These are phyloP conservation scores for Diaporthe capsici DNA, from an alignment of 2,329 filamentous ascomycete genomes.

Conservation along the genomic window DNA sequence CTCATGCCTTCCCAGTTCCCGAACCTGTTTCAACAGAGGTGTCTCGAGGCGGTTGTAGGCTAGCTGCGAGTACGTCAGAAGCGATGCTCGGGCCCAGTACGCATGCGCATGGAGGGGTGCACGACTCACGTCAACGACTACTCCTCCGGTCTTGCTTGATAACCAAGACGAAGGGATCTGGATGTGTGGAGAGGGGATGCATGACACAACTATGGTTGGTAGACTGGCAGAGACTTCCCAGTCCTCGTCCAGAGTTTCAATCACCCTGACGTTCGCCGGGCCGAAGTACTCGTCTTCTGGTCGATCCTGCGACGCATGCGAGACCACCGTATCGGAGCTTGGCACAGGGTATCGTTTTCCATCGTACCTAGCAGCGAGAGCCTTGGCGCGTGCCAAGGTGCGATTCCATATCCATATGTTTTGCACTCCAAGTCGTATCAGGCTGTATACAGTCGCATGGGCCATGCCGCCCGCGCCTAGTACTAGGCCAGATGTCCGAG, in stretches of 20 bases:
- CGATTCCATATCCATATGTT: conserved; percentile 73
- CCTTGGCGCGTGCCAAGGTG: conserved; percentile 64
- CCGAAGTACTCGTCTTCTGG: not conserved
- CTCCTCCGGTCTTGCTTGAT: conserved; percentile 2
- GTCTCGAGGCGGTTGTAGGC: conserved; percentile 61
- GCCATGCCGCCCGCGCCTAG: conserved; percentile 60
- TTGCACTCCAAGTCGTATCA: conserved; percentile 71
- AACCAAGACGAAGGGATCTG: not conserved
- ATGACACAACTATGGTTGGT: conserved; percentile 20
- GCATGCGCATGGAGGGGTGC: no score
- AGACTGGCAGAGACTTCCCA: not conserved
- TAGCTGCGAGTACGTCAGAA: conserved; percentile 55
- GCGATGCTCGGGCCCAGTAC: not conserved
- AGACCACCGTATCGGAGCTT: not conserved
- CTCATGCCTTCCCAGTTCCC: conserved; percentile 59
- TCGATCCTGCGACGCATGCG: not conserved
- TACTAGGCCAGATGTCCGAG: conserved; percentile 55
- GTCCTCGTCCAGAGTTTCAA: not conserved
- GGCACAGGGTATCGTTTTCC: not conserved
- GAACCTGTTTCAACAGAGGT: conserved; percentile 68
- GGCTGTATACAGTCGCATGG: conserved; percentile 68
- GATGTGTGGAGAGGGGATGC: conserved; percentile 6
- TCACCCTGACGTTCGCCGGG: conserved; percentile 3
- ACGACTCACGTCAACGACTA: conserved; percentile 3
- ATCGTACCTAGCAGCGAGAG: conserved; percentile 64